phyloP scores from a whole-genome alignment of 805 yeast species.

The Torulaspora franciscae region DNA sequence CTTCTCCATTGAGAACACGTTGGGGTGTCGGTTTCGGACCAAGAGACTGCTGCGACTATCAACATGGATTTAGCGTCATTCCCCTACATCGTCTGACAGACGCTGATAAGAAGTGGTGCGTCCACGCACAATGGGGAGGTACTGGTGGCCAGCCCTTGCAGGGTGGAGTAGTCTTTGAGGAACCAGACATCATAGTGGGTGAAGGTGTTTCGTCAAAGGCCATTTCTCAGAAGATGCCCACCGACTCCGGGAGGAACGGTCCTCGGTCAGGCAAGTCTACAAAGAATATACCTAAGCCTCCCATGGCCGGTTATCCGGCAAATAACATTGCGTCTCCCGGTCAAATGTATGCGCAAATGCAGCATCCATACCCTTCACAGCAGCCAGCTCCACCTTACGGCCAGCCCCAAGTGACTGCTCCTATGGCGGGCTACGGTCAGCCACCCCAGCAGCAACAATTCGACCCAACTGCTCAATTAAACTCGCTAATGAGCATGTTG shows the following conservation, averaged over 20 bases:
- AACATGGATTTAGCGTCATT: conserved; percentile 80
- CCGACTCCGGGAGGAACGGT: conserved; percentile 79
- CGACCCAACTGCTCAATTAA: conserved; percentile 40
- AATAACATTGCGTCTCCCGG: conserved; percentile 19
- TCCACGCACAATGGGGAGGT: conserved; percentile 93
- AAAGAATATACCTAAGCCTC: conserved; percentile 27
- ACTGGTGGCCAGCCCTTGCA: conserved; percentile 81
- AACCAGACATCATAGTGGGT: conserved; percentile 96
- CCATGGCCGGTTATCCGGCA: conserved; percentile 20
- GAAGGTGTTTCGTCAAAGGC: conserved; percentile 90
- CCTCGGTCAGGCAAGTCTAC: conserved; percentile 73
- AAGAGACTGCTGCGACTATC: conserved; percentile 95
- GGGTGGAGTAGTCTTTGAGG: conserved; percentile 82
- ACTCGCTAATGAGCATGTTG: conserved; percentile 41
- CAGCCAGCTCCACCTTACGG: conserved; percentile 13
- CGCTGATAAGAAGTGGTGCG: conserved; percentile 88
- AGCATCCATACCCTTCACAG: conserved; percentile 19
- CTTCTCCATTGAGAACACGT: conserved; percentile 68
- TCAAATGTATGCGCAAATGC: conserved; percentile 23
- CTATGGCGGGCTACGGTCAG: conserved; percentile 13
- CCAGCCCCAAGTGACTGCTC: conserved; percentile 15
- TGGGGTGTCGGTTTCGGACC: conserved; percentile 99
- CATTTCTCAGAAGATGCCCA: conserved; percentile 86
- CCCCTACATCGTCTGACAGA: conserved; percentile 88
- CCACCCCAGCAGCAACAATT: conserved; percentile 25